A percentile compares a stretch with the other conserved stretches of the same genome.
Evolutionary conservation across 495 filamentous ascomycete genomes (phyloP).

Genomic region (Neurospora tetraspora): DNA sequence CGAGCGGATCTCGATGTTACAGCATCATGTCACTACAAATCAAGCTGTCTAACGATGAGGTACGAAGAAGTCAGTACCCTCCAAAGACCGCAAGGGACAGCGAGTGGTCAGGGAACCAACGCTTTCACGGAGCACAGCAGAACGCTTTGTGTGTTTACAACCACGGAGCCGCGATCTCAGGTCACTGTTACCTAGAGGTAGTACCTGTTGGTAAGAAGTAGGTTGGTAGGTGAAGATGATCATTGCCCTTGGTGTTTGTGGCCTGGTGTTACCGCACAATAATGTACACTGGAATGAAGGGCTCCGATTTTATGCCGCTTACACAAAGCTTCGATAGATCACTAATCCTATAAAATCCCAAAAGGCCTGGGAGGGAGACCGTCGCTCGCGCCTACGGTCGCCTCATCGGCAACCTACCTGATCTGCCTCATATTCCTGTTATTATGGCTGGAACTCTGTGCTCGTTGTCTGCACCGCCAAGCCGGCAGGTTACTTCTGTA

Average conservation of each 20-base stretch:
- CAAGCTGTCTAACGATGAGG: neutral
- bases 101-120: neutral
- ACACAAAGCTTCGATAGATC: neutral
- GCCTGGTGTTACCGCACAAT: neutral
- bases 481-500: neutral
- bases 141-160: neutral
- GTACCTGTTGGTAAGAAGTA: neutral
- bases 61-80: neutral
- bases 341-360: neutral
- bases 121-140: neutral
- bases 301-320: neutral
- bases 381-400: neutral
- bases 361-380: neutral
- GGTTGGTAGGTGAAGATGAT: neutral
- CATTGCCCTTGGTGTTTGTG: neutral
- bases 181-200: neutral
- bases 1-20: neutral
- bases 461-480: neutral
- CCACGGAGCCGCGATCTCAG: neutral
- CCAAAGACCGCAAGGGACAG: neutral
- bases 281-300: neutral
- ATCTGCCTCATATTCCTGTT: neutral
- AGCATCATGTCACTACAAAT: neutral
- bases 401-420: neutral
- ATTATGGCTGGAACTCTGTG: neutral